A percentile compares a stretch with the other conserved stretches of the same genome.
Evolutionary conservation across 805 yeast genomes (phyloP).

Genomic region (Grigorovia transvaalensis): DNA sequence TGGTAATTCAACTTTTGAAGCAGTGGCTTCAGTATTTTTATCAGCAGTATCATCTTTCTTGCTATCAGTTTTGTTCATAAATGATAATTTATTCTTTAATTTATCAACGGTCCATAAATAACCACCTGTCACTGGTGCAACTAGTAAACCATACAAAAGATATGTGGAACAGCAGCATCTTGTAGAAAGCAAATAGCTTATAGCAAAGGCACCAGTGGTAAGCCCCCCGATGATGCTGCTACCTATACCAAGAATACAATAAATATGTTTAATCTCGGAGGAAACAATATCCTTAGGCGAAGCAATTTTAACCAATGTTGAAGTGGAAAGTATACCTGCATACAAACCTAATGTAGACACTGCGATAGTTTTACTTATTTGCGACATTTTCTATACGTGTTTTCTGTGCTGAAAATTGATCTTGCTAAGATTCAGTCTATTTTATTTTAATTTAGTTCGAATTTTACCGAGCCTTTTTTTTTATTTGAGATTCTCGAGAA

Average conservation of each 20-base stretch:
- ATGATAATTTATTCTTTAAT: not conserved
- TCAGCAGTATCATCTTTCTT: not conserved
- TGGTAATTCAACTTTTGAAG: conserved; percentile 6
- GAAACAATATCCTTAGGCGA: conserved; percentile 13
- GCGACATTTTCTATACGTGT: not conserved
- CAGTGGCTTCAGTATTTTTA: not conserved
- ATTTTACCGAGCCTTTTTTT: too few relatives aligned
- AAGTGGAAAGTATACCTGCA: conserved; percentile 35
- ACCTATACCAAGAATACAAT: conserved; percentile 15
- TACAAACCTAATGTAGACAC: conserved; percentile 57
- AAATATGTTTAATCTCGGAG: conserved; percentile 12
- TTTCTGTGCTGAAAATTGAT: not conserved
- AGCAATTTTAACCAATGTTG: conserved; percentile 28
- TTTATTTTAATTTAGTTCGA: too few relatives aligned
- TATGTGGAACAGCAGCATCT: not conserved
- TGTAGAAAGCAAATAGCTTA: conserved; percentile 32
- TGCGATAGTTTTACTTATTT: conserved; percentile 32
- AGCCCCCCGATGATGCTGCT: conserved; percentile 34
- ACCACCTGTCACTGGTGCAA: conserved; percentile 8
- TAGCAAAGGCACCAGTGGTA: conserved; percentile 41
- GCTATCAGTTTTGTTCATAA: not conserved
- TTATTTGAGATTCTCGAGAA: too few relatives aligned
- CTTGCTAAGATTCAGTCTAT: too few relatives aligned
- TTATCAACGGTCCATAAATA: conserved; percentile 5
- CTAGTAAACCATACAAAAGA: conserved; percentile 7